Conservation (phyloP, 768 basidiomycete species). For the Cystobasidium tubakii region DNA sequence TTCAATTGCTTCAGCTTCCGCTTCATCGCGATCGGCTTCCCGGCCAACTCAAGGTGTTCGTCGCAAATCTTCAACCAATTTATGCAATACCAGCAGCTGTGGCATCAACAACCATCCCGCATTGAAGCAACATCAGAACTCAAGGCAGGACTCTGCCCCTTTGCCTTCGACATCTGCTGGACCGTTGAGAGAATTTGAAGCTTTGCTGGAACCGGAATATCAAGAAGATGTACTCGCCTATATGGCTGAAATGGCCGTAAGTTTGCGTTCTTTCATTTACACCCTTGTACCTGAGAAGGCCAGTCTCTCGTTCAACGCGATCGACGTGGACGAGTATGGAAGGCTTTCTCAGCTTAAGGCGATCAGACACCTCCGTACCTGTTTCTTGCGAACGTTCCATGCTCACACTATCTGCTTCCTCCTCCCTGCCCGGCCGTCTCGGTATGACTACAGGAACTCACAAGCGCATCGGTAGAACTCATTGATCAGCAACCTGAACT, state of each 20-base stretch:
- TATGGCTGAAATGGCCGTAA: slow-evolving; percentile 98
- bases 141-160: background rate
- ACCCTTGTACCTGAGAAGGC: slow-evolving; percentile 2
- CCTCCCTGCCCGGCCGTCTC: background rate
- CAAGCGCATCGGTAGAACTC: slow-evolving; percentile 80
- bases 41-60: background rate
- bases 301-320: background rate
- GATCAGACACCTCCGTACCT: too few species aligned
- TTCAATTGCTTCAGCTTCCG: slow-evolving; percentile 25
- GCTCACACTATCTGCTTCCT: background rate
- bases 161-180: slow-evolving; percentile 11
- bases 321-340: slow-evolving; percentile 10
- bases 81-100: background rate
- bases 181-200: slow-evolving; percentile 13
- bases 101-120: background rate
- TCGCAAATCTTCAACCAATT: slow-evolving; percentile 12
- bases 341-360: slow-evolving; percentile 32
- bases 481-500: slow-evolving; percentile 99
- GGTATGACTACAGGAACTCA: slow-evolving; percentile 51
- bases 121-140: background rate
- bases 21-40: slow-evolving; percentile 30
- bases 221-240: slow-evolving; percentile 83
- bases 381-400: slow-evolving; percentile 19
- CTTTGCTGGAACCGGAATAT: slow-evolving; percentile 86
- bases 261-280: slow-evolving; percentile 47